Percentiles rank a stretch among this genome's conserved stretches.
Conservation (phyloP, 805 yeast species). For the Yarrowia sp. region DNA sequence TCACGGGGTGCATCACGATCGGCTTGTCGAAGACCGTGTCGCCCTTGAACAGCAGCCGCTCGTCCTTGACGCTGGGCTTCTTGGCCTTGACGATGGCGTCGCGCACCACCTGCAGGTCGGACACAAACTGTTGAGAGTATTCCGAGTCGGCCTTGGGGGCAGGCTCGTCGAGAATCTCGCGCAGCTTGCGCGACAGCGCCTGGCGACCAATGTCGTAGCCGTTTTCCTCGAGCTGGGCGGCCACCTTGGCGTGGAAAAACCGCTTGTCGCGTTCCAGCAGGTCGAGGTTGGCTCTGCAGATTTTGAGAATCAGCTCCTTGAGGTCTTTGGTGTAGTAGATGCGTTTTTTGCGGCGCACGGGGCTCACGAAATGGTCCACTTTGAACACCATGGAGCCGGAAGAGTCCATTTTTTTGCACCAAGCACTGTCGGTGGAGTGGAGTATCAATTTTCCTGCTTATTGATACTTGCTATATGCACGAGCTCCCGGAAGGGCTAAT, state of each 20-base stretch:
- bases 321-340: slow-evolving; percentile 29
- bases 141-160: slow-evolving; percentile 1
- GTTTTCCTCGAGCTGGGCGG: slow-evolving; percentile 17
- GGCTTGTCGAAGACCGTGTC: slow-evolving; percentile 18
- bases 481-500: slow-evolving; percentile 7
- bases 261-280: slow-evolving; percentile 28
- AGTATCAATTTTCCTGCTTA: slow-evolving; percentile 1
- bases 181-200: slow-evolving; percentile 21
- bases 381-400: slow-evolving; percentile 34
- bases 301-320: slow-evolving; percentile 33
- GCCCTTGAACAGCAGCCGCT: slow-evolving; percentile 19
- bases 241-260: slow-evolving; percentile 21
- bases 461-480: slow-evolving; percentile 35
- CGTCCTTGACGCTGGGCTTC: neutral
- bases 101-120: slow-evolving; percentile 1
- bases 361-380: slow-evolving; percentile 28
- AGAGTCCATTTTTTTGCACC: slow-evolving; percentile 15
- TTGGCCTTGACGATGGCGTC: slow-evolving; percentile 21
- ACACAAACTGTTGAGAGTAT: slow-evolving; percentile 3
- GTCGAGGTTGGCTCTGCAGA: slow-evolving; percentile 9
- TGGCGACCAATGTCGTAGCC: slow-evolving; percentile 24
- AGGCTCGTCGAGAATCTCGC: slow-evolving; percentile 24
- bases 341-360: slow-evolving; percentile 26
- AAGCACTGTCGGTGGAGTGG: neutral
- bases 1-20: slow-evolving; percentile 1